Evolutionary conservation across 2,329 filamentous ascomycete species (phyloP), one percentile per base, ranked within the genome.

Genomic region (Aspergillus japonicus): DNA sequence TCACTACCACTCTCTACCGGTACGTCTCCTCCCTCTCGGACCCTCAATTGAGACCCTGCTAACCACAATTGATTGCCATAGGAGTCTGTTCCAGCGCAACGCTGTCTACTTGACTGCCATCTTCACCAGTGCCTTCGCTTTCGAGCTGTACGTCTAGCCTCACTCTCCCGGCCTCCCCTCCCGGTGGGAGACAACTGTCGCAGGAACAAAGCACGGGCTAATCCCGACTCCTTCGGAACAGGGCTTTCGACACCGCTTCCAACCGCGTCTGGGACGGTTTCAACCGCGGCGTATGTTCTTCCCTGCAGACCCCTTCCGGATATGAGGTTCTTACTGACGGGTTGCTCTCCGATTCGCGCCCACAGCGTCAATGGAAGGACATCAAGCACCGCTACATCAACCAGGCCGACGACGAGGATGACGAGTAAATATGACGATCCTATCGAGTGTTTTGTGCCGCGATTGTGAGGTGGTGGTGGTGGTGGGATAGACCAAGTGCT

Each of bases 331-430:
- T 56, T 59, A 49, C 67, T 66, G 51, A 66, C 64, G 61, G 53
- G 21, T 29, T 57, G 8, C 57, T 23, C 54, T 54, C 50, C 44
- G 23, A 16, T 11, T 35, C 33, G 33, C 14, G 26, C 7, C 1
- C 60, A 70, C 74, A 98, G 94, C 92, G 94, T 74, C 94, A 97
- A 96, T 98, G 95, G 95, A 97, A 97, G 86, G 95, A 99, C 78
- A 97, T 99, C 83, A 94, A 96, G 82, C 82, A 88, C 78, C 89
- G 85, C 80, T 99, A 96, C 80, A 78, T 96, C 72, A 81, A 90
- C 80, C 83, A 83, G 61, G 85, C 82, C 58, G 72, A 90, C 66
- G 87, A 87, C 66, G 85, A 88, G 65, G 87, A 89, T 61, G 79
- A 77, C 47, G 72, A 77, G 64, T 73, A 75, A 71, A 71, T 59